Base-by-base conservation (phyloP, 345 rosid genomes). In the Raphanus raphanistrum region DNA sequence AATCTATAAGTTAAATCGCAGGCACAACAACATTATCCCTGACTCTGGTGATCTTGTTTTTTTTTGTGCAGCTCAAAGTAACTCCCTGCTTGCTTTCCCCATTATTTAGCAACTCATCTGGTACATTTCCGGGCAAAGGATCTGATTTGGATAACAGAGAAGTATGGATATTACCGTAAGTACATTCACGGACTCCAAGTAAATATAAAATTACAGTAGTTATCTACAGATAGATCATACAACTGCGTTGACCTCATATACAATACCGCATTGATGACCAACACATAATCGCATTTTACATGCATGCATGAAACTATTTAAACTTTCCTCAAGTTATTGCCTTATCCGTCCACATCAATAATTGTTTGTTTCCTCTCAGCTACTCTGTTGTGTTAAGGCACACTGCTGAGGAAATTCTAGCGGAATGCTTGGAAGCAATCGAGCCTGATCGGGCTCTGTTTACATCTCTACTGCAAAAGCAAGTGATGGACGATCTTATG, bases 381-480 rank as follows among this genome's bases (percentile, higher is more conserved):
- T 94, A 94, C 81, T 92, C 97, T 70, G 89, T 88, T 82, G 97
- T 94, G 76, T 85, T 92, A 75, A 90, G 97, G 84, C 98, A 94
- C 91, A 92, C 98, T 32, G 88, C 88, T 38, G 98, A 94, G 88
- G 97, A 94, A 86, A 88, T 94, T 75, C 95, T 87, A 73, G 97
- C 84, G 33, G 97, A 92, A 1, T 90, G 98, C 82, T 67, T 82
- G 48, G 98, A 92, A 84, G 93, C 98, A 43, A 84, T 92, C 35
- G 92, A 94, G 78, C 97, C 97, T 66, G 84, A 84, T 72, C 87
- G 90, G 70, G 95, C 92, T 78, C 86, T 87, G 15, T 71, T 94
- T 77, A 92, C 98, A 62, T 90, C 97, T 82, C 86, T 76, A 60
- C 82, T 94, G 41, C 87, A 93, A 83, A 86, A 82, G 72, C 88